Evolutionary conservation across 768 basidiomycete genomes (phyloP), one percentile per base, ranked within the genome.

Genomic region (Pulveroboletus sp.): DNA sequence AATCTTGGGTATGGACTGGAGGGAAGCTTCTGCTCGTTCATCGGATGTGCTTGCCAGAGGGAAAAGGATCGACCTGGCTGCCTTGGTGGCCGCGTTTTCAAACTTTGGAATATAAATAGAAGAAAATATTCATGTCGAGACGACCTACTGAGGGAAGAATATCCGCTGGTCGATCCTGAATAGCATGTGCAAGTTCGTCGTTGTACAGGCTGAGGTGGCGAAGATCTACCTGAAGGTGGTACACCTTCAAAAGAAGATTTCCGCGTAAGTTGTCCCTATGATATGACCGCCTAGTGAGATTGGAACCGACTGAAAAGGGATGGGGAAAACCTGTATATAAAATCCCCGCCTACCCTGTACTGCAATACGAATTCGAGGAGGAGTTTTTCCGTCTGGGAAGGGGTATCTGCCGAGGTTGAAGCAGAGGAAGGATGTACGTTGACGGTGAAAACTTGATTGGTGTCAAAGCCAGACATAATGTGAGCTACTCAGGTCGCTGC

Each of bases 151-250:
- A 67, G 40, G 93, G 93, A 44, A 98, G 71, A 33, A 93, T 79
- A 54, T 97, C 97, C 6, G 87, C 84, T 16, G 97, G 97, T 58
- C 78, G 75, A 56, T 92, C 89, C 67, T 97, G 92, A 46, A 97
- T 84, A 19, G 82, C 81, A 66, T 94, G 90, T 2, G 92, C 94
- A 31, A 99, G 76, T 62, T 95, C 93, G 61, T 97, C 94, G 58
- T 97, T 94, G 74, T 87, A 98, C 24, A 94, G 72, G 67, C 82
- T 70, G 53, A 89, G 63, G 69, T 90, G 77, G 53, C 84, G 73
- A 58, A 95, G 76, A 70, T 97, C 86, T 52, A 97, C 83, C 69
- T 97, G 82, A 50, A 98, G 84, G 44, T 85, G 72, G 64, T 88
- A 82, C 52, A 94, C 90, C 63, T 94, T 94, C 54, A 95, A 67